A percentile compares a stretch with the other conserved stretches of the same genome.
These are phyloP conservation scores for Penicillium thymicola DNA, from an alignment of 2,329 filamentous ascomycete species.

Conservation along the genomic window DNA sequence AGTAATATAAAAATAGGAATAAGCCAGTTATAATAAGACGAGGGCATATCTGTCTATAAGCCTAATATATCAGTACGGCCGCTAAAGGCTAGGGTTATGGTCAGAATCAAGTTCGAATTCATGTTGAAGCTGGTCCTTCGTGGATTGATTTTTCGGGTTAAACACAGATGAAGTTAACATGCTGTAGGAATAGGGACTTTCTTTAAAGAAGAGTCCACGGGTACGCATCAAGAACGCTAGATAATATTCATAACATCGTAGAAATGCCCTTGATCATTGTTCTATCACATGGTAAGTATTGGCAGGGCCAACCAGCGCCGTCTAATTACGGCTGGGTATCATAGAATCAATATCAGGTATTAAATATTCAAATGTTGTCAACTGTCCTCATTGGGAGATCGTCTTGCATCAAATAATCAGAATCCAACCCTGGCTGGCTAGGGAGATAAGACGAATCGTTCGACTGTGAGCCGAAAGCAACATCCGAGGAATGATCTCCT, in stretches of 20 bases:
- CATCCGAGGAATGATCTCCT: slow-evolving; percentile 2
- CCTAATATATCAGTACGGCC: neutral
- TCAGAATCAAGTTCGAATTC: neutral
- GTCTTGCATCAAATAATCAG: slow-evolving; percentile 30
- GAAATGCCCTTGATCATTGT: slow-evolving; percentile 7
- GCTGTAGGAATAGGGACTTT: neutral
- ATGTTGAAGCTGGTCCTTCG: neutral
- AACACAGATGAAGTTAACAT: neutral
- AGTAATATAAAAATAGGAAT: neutral
- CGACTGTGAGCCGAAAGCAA: slow-evolving; percentile 6
- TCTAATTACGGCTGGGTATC: slow-evolving; percentile 31
- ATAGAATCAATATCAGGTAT: slow-evolving; percentile 17
- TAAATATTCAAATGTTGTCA: neutral
- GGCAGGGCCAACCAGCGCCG: slow-evolving; percentile 37
- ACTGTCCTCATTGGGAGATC: neutral
- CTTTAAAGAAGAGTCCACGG: neutral
- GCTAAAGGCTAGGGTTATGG: too few relatives aligned
- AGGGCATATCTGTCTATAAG: too few relatives aligned
- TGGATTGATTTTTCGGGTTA: neutral
- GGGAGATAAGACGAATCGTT: slow-evolving; percentile 3
- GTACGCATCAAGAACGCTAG: neutral
- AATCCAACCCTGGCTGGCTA: slow-evolving; percentile 3
- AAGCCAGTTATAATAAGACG: too few relatives aligned
- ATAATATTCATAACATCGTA: slow-evolving; percentile 6
- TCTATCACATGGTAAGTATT: slow-evolving; percentile 32